These are phyloP conservation scores for Teunomyces kruisii DNA, from an alignment of 805 yeast genomes.

Conservation along the genomic window DNA sequence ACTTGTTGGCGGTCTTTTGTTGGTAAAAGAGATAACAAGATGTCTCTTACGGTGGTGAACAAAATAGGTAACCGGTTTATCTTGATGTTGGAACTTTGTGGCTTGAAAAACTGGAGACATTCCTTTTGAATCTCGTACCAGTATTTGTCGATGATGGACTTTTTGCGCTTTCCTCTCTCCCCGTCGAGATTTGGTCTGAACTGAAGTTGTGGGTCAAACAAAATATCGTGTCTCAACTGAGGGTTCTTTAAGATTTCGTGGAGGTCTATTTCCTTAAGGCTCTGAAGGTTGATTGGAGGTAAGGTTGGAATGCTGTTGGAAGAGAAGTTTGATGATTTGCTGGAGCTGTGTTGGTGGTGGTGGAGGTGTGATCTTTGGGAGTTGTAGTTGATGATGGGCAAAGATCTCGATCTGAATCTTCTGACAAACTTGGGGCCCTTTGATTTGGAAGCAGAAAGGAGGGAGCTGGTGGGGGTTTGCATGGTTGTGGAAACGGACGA, in stretches of 20 bases:
- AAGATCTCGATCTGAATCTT: conserved; percentile 37
- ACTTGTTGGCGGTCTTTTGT: conserved; percentile 68
- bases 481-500: not conserved
- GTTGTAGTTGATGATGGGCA: conserved; percentile 42
- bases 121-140: conserved; percentile 79
- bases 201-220: conserved; percentile 89
- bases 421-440: conserved; percentile 36
- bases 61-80: conserved; percentile 60
- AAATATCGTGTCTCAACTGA: conserved; percentile 87
- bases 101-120: conserved; percentile 45
- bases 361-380: conserved; percentile 15
- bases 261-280: conserved; percentile 81
- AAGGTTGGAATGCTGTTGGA: conserved; percentile 41
- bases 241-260: conserved; percentile 89
- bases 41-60: conserved; percentile 76
- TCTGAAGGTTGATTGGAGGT: conserved; percentile 83
- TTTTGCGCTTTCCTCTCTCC: conserved; percentile 82
- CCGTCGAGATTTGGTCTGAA: conserved; percentile 90
- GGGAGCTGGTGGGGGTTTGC: not conserved
- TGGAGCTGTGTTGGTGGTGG: conserved; percentile 18
- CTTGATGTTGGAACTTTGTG: conserved; percentile 17
- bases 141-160: conserved; percentile 71
- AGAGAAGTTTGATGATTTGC: conserved; percentile 2
- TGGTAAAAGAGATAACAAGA: conserved; percentile 73
- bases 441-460: conserved; percentile 3